Evolutionary conservation across 805 yeast species (phyloP), one percentile per base, ranked within the genome.

Genomic region (Blastobotrys attinorum): DNA sequence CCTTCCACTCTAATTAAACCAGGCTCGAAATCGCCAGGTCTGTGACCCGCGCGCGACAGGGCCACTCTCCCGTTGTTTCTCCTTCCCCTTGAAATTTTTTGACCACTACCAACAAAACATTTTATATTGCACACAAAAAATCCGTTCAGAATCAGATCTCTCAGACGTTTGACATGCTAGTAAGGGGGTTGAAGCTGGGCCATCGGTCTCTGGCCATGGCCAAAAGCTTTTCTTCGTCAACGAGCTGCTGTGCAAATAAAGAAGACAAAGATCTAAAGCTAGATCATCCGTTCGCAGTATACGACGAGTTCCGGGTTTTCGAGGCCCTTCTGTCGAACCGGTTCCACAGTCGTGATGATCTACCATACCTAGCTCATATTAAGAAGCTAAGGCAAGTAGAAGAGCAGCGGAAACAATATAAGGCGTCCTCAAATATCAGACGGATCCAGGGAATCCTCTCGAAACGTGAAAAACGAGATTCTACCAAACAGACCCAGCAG

Each of bases 311-410:
- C 37, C 23, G 36, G 15, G 15, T 45, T 3, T 38, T 45, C 7
- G 38, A 42, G 18, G 31, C 39, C 11, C 20, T 45, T 4, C 29
- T 45, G n/a, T 37, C 38, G 8, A 41, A 45, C 2, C 23, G 23
- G 16, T 22, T 32, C 17, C 34, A 22, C 18, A 4, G 17, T 4
- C 31, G 17, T 16, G 39, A 37, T 10, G 31, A 27, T 13, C 27
- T 39, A 13, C 47, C 49, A 5, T 49, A 47, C 31, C 39, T 45
- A 4, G 42, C 45, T 10, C 53, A 47, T 40, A 44, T 51, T 37
- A 44, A 39, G 21, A 44, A 48, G n/a, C 40, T 51, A 22, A 40
- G 49, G 4, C 17, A 17, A 15, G 36, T 32, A 22, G 20, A 32
- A 15, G 36, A 32, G 21, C 10, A n/a, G 13, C 36, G 36, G 21